phyloP scores from a whole-genome alignment of 352 stramenopile genomes.

The Phytophthora uliginosa region DNA sequence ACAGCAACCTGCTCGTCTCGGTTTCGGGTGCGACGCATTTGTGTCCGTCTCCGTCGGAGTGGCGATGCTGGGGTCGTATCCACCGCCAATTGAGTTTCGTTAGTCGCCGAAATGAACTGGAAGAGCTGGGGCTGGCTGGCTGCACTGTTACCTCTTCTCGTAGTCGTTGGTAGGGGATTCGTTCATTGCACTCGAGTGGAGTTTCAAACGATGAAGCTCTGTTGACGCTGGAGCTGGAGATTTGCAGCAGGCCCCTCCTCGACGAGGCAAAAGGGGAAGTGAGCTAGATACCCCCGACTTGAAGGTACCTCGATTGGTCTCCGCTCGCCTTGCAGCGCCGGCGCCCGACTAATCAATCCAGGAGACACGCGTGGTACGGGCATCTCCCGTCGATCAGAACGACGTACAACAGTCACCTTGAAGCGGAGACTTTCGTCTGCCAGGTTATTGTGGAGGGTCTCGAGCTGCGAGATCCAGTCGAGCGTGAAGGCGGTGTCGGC shows the following conservation, averaged over 20 bases:
- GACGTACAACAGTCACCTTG: background rate
- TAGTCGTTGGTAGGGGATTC: constrained; percentile 20
- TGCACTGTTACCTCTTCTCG: constrained; percentile 16
- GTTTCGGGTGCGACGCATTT: constrained; percentile 1
- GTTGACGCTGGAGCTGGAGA: background rate
- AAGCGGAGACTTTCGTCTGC: background rate
- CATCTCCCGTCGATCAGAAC: background rate
- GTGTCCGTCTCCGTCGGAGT: constrained; percentile 13
- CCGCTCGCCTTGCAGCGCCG: background rate
- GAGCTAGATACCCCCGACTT: constrained; percentile 7
- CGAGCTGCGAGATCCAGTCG: constrained; percentile 5
- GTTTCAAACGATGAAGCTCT: background rate
- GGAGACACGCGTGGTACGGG: constrained; percentile 4
- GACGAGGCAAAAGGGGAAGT: constrained; percentile 23
- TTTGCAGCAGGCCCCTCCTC: background rate
- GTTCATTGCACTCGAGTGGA: constrained; percentile 4
- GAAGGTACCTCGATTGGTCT: constrained; percentile 4
- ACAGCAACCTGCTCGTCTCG: constrained; percentile 23
- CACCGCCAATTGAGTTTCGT: background rate
- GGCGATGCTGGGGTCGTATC: constrained; percentile 5
- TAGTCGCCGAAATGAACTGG: background rate
- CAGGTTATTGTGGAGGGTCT: background rate
- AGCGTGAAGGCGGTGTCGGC: constrained; percentile 24
- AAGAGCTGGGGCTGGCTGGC: too few relatives aligned
- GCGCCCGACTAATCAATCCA: constrained; percentile 14